A percentile compares a stretch with the other conserved stretches of the same genome.
phyloP scores from a whole-genome alignment of 495 filamentous ascomycete species.

The Penicillium dipodomyicola region DNA sequence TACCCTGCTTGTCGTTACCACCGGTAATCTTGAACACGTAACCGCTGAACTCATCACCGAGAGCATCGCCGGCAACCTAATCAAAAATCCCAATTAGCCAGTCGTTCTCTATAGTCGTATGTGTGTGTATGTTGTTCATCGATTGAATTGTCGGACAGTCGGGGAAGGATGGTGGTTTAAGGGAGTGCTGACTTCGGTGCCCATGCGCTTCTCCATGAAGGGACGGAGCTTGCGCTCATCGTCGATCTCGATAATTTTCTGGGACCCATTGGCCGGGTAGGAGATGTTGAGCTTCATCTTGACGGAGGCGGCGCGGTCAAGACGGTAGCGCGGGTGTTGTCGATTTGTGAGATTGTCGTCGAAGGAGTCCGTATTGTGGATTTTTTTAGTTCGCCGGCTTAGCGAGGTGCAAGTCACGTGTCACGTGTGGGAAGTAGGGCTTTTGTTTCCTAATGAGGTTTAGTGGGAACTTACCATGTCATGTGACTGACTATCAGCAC shows the following conservation, averaged over 20 bases:
- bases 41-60: conserved; percentile 98
- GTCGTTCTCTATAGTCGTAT: conserved; percentile 24
- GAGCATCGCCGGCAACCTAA: conserved; percentile 71
- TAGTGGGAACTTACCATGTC: not conserved
- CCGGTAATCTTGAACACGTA: conserved; percentile 90
- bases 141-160: conserved; percentile 9
- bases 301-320: conserved; percentile 53
- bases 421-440: conserved; percentile 14
- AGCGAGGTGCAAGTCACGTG: conserved; percentile 31
- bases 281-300: conserved; percentile 96
- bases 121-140: conserved; percentile 12
- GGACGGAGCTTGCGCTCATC: conserved; percentile 91
- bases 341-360: conserved; percentile 45
- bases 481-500: not conserved
- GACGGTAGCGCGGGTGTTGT: conserved; percentile 52
- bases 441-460: not conserved
- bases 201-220: conserved; percentile 95
- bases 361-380: conserved; percentile 35
- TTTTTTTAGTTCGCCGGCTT: conserved; percentile 33
- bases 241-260: conserved; percentile 97
- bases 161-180: conserved; percentile 13
- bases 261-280: conserved; percentile 96
- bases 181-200: conserved; percentile 73
- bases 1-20: conserved; percentile 99
- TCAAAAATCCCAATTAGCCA: conserved; percentile 40